These are phyloP conservation scores for Graphilbum sp. DNA, from an alignment of 2,329 filamentous ascomycete genomes.

Conservation along the genomic window DNA sequence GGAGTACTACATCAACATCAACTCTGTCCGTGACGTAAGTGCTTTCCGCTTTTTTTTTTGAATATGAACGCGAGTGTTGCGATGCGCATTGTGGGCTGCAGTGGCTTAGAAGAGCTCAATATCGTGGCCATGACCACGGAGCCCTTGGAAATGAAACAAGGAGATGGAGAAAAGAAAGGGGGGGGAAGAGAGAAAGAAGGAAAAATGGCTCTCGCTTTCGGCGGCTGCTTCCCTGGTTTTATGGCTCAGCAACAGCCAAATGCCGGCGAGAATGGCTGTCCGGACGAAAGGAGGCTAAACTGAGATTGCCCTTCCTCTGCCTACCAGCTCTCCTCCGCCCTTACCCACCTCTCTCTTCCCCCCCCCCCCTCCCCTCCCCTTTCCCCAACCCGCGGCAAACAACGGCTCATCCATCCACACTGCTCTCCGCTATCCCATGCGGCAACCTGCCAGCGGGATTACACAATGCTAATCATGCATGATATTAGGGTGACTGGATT, in stretches of 20 bases:
- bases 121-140: neutral
- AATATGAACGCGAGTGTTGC: neutral
- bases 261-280: neutral
- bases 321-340: neutral
- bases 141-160: neutral
- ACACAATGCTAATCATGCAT: neutral
- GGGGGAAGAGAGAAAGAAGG: neutral
- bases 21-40: slow-evolving; percentile 98
- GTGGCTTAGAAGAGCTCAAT: neutral
- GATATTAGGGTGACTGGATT: slow-evolving; percentile 82
- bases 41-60: slow-evolving; percentile 5
- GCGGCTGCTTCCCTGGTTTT: neutral
- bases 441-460: neutral
- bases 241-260: neutral
- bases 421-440: neutral
- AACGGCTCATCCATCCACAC: too few relatives aligned
- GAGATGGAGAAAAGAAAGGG: neutral
- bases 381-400: neutral
- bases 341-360: neutral
- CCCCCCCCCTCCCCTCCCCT: neutral
- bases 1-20: slow-evolving; percentile 99
- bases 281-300: slow-evolving; percentile 30
- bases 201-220: neutral
- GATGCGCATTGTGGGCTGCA: too few relatives aligned
- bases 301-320: slow-evolving; percentile 14